Conservation (phyloP, 345 rosid genomes). For the Sisymbrium irio region DNA sequence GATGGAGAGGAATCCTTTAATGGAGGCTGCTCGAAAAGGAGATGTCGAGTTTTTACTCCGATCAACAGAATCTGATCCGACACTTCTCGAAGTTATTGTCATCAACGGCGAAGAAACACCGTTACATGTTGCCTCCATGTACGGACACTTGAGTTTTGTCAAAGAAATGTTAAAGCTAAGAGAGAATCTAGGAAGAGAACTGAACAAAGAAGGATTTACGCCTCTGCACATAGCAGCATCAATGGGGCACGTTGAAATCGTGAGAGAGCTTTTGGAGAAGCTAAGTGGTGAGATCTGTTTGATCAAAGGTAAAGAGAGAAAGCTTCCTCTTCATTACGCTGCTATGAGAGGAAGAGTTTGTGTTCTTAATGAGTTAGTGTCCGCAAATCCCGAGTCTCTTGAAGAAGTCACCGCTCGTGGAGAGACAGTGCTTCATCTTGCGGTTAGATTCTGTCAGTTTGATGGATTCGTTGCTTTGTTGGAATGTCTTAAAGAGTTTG, state of each 20-base stretch:
- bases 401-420: slow-evolving; percentile 29
- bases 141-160: slow-evolving; percentile 35
- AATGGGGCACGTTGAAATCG: slow-evolving; percentile 27
- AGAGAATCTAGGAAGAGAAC: slow-evolving; percentile 23
- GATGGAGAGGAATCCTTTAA: slow-evolving; percentile 13
- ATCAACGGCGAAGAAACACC: slow-evolving; percentile 29
- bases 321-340: slow-evolving; percentile 40
- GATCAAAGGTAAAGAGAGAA: slow-evolving; percentile 42
- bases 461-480: slow-evolving; percentile 33
- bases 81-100: neutral
- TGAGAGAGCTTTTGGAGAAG: slow-evolving; percentile 32
- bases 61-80: slow-evolving; percentile 22
- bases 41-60: slow-evolving; percentile 21
- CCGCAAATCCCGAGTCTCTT: slow-evolving; percentile 30
- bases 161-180: slow-evolving; percentile 29
- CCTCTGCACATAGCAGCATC: slow-evolving; percentile 40
- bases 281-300: slow-evolving; percentile 32
- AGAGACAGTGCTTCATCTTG: slow-evolving; percentile 42
- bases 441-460: slow-evolving; percentile 35
- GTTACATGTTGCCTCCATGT: slow-evolving; percentile 34
- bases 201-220: slow-evolving; percentile 31
- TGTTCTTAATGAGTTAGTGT: slow-evolving; percentile 31
- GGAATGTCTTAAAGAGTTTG: slow-evolving; percentile 20
- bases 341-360: slow-evolving; percentile 33
- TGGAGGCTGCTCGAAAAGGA: slow-evolving; percentile 28